Evolutionary conservation across 805 yeast genomes (phyloP), one percentile per base, ranked within the genome.

Genomic region (Schwanniomyces vanrijiae): DNA sequence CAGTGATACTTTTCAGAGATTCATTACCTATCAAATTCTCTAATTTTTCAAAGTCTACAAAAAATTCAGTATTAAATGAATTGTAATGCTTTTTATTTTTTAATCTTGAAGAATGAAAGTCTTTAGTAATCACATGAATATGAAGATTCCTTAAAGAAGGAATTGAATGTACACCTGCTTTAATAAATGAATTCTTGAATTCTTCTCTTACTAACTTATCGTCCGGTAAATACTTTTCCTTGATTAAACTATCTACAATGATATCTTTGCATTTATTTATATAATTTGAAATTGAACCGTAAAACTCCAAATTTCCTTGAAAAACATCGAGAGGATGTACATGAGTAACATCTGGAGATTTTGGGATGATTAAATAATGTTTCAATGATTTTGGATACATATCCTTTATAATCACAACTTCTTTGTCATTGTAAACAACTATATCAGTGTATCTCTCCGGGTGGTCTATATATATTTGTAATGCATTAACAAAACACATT

Each of bases 121-220:
- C 96, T 42, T 67, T 70, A 0, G 90, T 82, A 41, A 88, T 72
- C 20, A 88, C 80, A 66, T 88, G 96, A 16, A 88, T 68, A 57
- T 88, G 96, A 39, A 88, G 55, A 59, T 88, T 86, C 34, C 64
- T 65, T 75, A 88, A 60, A 0, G 90, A 83, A 2, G 96, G 96
- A 2, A 76, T 75, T 4, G 86, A 64, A 63, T 88, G 96, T 21
- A 87, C 75, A 0, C 95, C 92, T 7, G 75, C 77, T 49, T 69
- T 66, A 7, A 86, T 68, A 46, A 63, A 65, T 10, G 47, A 29
- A 20, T 56, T 52, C 29, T 50, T 52, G 44, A 68, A 64, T 31
- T 57, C 56, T 16, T 39, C 18, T 21, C 42, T 29, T n/a, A 44
- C 18, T 8, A 47, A 26, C 10, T 38, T 39, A 31, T 46, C 50